These are phyloP conservation scores for Adiantum capillusveneris DNA, from an alignment of 75 land plant genomes.

Conservation along the genomic window DNA sequence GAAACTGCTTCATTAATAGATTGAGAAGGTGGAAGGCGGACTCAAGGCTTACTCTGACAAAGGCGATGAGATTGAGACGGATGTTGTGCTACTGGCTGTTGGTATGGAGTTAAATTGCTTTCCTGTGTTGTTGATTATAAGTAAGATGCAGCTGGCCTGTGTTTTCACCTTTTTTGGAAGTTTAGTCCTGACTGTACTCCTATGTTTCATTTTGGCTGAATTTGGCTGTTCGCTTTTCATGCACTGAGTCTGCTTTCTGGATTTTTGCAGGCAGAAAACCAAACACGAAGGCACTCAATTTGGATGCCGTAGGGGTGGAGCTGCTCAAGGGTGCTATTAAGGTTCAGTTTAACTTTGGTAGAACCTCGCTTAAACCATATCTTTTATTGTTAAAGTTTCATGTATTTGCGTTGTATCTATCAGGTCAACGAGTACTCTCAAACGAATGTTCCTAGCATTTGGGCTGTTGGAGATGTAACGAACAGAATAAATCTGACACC, in stretches of 20 bases:
- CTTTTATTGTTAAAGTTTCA: too few species aligned
- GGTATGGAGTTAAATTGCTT: slow-evolving; percentile 38
- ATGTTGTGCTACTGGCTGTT: slow-evolving; percentile 84
- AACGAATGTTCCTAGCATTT: slow-evolving; percentile 76
- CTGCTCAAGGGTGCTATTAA: slow-evolving; percentile 75
- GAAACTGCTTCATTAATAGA: slow-evolving; percentile 29
- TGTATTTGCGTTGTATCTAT: too few species aligned
- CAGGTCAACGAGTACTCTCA: slow-evolving; percentile 89
- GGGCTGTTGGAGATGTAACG: slow-evolving; percentile 98
- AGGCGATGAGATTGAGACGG: slow-evolving; percentile 64
- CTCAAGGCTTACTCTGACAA: slow-evolving; percentile 75
- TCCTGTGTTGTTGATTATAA: background rate
- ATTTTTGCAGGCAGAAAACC: slow-evolving; percentile 55
- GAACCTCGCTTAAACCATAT: too few species aligned
- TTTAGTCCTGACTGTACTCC: too few species aligned
- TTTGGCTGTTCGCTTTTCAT: too few species aligned
- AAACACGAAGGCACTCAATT: slow-evolving; percentile 61
- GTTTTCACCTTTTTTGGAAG: background rate
- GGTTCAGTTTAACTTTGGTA: too few species aligned
- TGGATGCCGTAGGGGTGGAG: slow-evolving; percentile 80
- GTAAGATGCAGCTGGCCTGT: background rate
- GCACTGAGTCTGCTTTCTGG: too few species aligned
- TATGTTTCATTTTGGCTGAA: too few species aligned
- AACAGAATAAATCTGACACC: slow-evolving; percentile 92
- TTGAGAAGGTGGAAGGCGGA: slow-evolving; percentile 68